Percentiles rank a stretch among this genome's conserved stretches.
Conservation (phyloP, 2,329 filamentous ascomycete genomes). For the Didymella arachidicola region DNA sequence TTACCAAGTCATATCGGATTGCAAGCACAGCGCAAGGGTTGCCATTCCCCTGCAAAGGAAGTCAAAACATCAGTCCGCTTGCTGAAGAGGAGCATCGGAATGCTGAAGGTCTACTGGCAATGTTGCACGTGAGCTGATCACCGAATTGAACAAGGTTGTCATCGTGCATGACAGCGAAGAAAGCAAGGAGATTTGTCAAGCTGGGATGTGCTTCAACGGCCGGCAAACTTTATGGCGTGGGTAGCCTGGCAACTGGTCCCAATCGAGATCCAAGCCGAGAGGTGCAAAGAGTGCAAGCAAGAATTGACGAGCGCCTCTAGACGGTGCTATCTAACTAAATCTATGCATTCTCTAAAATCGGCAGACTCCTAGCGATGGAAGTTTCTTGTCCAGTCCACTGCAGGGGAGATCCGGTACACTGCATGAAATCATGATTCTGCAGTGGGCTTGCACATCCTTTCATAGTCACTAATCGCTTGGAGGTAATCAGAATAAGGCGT, state of each 20-base stretch:
- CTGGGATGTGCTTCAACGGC: not conserved
- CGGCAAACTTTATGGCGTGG: not conserved
- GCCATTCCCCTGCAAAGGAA: not conserved
- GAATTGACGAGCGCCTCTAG: not conserved
- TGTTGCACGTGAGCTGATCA: not conserved
- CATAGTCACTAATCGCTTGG: not conserved
- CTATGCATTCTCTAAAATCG: not conserved
- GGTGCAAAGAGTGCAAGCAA: not conserved
- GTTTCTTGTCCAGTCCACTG: not conserved
- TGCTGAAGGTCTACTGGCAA: not conserved
- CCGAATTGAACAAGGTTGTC: too few relatives aligned
- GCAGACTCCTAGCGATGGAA: not conserved
- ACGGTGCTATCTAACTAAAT: conserved; percentile 4
- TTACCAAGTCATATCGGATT: conserved; percentile 3
- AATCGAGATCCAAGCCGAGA: not conserved
- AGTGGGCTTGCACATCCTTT: not conserved
- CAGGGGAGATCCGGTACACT: conserved; percentile 11
- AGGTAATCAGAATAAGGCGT: not conserved
- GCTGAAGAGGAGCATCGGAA: not conserved
- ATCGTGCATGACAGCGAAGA: not conserved
- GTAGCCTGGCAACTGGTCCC: not conserved
- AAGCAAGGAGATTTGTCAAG: not conserved
- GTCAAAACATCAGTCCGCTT: not conserved
- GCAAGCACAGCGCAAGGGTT: not conserved
- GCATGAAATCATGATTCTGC: conserved; percentile 7